Base-by-base conservation (phyloP, 2,329 filamentous ascomycete genomes). In the Phialemoniopsis sp. region DNA sequence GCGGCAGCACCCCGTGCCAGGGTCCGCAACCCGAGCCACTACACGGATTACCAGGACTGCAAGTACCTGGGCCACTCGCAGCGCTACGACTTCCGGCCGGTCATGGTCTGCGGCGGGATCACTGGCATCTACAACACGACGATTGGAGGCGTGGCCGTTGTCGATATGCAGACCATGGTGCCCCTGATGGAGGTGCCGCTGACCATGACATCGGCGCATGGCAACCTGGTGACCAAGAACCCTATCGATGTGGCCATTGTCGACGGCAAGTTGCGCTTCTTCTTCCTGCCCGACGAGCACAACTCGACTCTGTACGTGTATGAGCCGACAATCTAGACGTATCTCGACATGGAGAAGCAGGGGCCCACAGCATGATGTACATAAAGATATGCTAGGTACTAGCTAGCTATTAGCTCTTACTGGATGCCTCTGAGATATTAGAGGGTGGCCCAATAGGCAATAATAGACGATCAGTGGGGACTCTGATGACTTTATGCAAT, bases 21-120 rank as follows among this genome's bases (percentile, higher is more conserved):
- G 13, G 46, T 52, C 7, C 42, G 47, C 7, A 71, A 72, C 36
- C 68, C 67, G 1, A 63, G 56, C 29, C 60, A 67, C 46, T 73
- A 62, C 49, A 50, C 68, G 39, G 70, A 73, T 43, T 73, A 73
- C 47, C 69, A 74, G 50, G 70, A 73, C 56, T 73, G 69, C 55
- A 73, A 73, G 47, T 72, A 64, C 51, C 54, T 73, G 1, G 70
- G 69, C 4, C 62, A 60, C 45, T 59, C 61, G 13, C 43, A 48
- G 9, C 43, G 53, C 6, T 66, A 67, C 35, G 46, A 46, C n/a
- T 49, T 43, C n/a, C 56, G 59, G 29, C 56, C 62, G 13, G 52
- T 73, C 9, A 71, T 72, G 67, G 57, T 73, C 13, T 73, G 69
- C 45, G 65, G 65, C 0, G 70, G 70, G 2, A 63, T 73, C 8